These are phyloP conservation scores for Monosporozyma unispora DNA, from an alignment of 805 yeast species.

Conservation along the genomic window DNA sequence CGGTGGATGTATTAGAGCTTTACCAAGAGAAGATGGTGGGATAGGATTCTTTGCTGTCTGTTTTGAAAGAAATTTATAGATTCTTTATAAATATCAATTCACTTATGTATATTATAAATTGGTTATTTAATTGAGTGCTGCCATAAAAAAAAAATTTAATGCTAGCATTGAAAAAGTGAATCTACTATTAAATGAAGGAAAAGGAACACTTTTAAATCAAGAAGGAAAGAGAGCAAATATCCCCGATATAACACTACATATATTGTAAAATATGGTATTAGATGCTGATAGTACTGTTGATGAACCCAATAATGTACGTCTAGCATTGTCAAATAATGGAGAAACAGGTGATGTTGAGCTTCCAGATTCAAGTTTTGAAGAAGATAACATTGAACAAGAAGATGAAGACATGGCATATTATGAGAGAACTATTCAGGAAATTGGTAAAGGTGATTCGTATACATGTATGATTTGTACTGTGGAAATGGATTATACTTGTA, in stretches of 20 bases:
- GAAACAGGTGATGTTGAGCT: conserved; percentile 1
- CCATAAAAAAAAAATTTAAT: too few species aligned
- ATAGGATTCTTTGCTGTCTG: conserved; percentile 97
- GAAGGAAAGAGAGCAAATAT: not conserved
- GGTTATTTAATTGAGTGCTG: too few species aligned
- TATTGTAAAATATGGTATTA: not conserved
- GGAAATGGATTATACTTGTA: conserved; percentile 56
- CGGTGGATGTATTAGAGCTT: conserved; percentile 77
- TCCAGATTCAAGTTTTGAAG: not conserved
- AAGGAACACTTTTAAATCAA: too few species aligned
- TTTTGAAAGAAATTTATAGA: conserved; percentile 39
- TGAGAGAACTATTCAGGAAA: conserved; percentile 27
- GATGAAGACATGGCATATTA: conserved; percentile 23
- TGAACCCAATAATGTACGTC: conserved; percentile 4
- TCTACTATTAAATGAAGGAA: too few species aligned
- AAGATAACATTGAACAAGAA: conserved; percentile 7
- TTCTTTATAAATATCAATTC: not conserved
- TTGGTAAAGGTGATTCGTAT: conserved; percentile 48
- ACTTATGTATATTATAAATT: not conserved
- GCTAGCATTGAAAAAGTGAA: too few species aligned
- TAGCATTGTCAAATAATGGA: conserved; percentile 8
- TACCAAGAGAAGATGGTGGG: conserved; percentile 92
- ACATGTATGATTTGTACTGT: conserved; percentile 84
- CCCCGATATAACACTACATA: not conserved
- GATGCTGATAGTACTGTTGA: too few species aligned